These are phyloP conservation scores for Hypomontagnella submonticulosa DNA, from an alignment of 495 filamentous ascomycete species.

Conservation along the genomic window DNA sequence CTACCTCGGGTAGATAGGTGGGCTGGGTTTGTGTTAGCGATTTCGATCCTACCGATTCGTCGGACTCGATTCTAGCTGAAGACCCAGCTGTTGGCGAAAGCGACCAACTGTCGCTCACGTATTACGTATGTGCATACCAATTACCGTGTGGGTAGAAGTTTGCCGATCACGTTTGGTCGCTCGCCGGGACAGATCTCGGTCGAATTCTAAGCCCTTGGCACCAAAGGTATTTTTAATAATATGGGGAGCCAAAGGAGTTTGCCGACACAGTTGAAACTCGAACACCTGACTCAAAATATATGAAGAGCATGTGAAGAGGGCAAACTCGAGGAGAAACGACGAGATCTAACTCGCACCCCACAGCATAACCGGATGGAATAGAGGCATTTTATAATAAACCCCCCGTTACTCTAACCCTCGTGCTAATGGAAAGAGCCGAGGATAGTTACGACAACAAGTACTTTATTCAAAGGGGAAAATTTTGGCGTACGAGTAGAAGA, in stretches of 20 bases:
- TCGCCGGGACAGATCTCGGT: slow-evolving; percentile 37
- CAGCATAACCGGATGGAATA: slow-evolving; percentile 10
- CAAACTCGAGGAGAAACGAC: slow-evolving; percentile 19
- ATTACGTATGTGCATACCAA: slow-evolving; percentile 28
- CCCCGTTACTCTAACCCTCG: background rate
- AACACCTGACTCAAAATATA: slow-evolving; percentile 24
- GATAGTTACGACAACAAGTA: slow-evolving; percentile 3
- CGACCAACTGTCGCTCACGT: slow-evolving; percentile 11
- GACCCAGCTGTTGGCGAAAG: slow-evolving; percentile 4
- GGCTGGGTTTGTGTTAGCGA: slow-evolving; percentile 6
- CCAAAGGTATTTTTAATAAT: slow-evolving; percentile 32
- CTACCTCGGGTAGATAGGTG: background rate
- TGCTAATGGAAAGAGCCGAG: slow-evolving; percentile 12
- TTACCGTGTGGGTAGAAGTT: slow-evolving; percentile 28
- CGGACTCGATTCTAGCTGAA: slow-evolving; percentile 7
- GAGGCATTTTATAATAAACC: slow-evolving; percentile 9
- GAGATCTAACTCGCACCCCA: background rate
- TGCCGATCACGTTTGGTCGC: slow-evolving; percentile 24
- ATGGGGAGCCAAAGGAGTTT: slow-evolving; percentile 27
- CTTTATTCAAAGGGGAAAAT: slow-evolving; percentile 10
- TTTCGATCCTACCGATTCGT: background rate
- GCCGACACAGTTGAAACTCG: slow-evolving; percentile 31
- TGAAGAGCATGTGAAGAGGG: slow-evolving; percentile 33
- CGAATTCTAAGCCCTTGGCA: slow-evolving; percentile 37
- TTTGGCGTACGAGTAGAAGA: slow-evolving; percentile 13